Evolutionary conservation across 495 filamentous ascomycete genomes (phyloP), one percentile per base, ranked within the genome.

Genomic region (Aspergillus baeticus): DNA sequence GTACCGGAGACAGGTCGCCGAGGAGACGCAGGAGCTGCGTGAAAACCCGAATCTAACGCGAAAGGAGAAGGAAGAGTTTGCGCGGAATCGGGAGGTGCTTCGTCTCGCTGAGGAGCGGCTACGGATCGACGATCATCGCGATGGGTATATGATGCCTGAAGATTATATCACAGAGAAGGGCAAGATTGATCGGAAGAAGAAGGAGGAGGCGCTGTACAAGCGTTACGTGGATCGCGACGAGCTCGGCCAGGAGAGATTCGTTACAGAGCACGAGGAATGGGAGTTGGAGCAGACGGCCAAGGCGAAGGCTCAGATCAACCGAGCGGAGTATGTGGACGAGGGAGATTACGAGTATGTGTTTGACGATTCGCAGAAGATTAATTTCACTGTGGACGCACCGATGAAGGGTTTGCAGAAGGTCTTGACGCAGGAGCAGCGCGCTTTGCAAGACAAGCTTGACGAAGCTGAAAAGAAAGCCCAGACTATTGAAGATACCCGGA

Each of bases 211-310:
- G 10, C 82, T 96, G 31, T 94, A 95, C 73, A 89, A 89, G 64
- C 87, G 93, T 18, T 92, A 97, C 63, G 88, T 96, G 13, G 92
- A 97, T 54, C 83, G 84, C 43, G 92, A 96, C 47, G 90, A 96
- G 60, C 82, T 85, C 43, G 92, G 92, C 22, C 85, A 93, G 62
- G 94, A 98, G 69, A 84, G 87, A 60, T 96, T 89, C 62, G 79
- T 97, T 46, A 96, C 94, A 0, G 94, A 98, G 68, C 90, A 96
- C 60, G 90, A 98, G 54, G 91, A 96, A 68, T 98, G 92, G 92
- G 94, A 98, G 70, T 70, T 85, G 42, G 92, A 97, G 69, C 94
- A 98, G 69, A 86, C 87, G 6, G 82, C 87, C 59, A 95, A 95
- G 69, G 94, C 91, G 2, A 91, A 92, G 62, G 86, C 91, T 5